Conservation (phyloP, 805 yeast species). For the Candida piceae region DNA sequence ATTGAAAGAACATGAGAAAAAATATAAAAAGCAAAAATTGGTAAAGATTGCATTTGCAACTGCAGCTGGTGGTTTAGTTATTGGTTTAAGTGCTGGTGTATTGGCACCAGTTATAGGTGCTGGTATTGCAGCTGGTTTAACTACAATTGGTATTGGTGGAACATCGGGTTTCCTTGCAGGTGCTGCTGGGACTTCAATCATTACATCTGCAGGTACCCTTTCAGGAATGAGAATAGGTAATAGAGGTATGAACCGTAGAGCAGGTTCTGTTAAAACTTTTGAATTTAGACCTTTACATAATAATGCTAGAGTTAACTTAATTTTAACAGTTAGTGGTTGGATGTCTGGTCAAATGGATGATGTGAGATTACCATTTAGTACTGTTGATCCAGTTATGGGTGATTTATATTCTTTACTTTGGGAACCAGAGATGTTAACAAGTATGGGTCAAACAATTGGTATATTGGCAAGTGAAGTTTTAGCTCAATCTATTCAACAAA, state of each 20-base stretch:
- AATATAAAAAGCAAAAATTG: slow-evolving; percentile 58
- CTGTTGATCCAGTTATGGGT: slow-evolving; percentile 97
- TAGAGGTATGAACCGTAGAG: slow-evolving; percentile 77
- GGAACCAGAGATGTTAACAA: slow-evolving; percentile 97
- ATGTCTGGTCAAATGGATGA: slow-evolving; percentile 94
- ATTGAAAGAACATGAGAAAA: slow-evolving; percentile 66
- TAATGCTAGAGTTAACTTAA: slow-evolving; percentile 79
- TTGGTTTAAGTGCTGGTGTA: slow-evolving; percentile 92
- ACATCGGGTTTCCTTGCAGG: slow-evolving; percentile 92
- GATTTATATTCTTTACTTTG: slow-evolving; percentile 86
- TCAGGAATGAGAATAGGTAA: slow-evolving; percentile 88
- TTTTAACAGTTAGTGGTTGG: slow-evolving; percentile 95
- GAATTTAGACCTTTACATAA: slow-evolving; percentile 92
- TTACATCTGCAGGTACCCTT: slow-evolving; percentile 86
- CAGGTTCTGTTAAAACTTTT: slow-evolving; percentile 89
- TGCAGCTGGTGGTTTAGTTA: slow-evolving; percentile 88
- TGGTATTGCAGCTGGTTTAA: slow-evolving; percentile 93
- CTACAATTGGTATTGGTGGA: slow-evolving; percentile 94
- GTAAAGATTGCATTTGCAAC: slow-evolving; percentile 94
- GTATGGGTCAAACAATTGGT: slow-evolving; percentile 93
- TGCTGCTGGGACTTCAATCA: slow-evolving; percentile 92
- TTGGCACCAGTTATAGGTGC: slow-evolving; percentile 98
- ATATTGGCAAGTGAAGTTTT: slow-evolving; percentile 92
- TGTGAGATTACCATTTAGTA: slow-evolving; percentile 91
- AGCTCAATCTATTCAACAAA: slow-evolving; percentile 90